Base-by-base conservation (phyloP, 2,329 filamentous ascomycete genomes). In the Westerdykella sp. region DNA sequence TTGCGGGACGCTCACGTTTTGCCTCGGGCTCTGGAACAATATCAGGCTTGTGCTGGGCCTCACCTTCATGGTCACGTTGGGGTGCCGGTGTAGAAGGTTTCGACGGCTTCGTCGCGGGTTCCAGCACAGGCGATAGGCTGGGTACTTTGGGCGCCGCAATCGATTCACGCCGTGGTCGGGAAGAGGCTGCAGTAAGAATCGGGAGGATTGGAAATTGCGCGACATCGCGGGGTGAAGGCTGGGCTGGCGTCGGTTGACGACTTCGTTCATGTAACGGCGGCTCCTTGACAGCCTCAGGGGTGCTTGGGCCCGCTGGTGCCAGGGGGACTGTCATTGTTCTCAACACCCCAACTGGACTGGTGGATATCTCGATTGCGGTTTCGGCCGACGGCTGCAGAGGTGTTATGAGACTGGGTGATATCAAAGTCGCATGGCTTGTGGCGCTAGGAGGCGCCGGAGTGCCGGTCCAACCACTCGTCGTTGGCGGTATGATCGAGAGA, bases 231-330 rank as follows among this genome's bases (percentile, higher is more conserved):
- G 25, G 25, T 16, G 57, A 56, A 40, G 50, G 36, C 18, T 5
- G 25, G 35, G 47, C 49, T 30, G 54, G 55, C 41, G 38, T 55
- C 37, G 36, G 45, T 36, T 30, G 49, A 37, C 28, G 49, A 21
- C 48, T 59, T 37, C 45, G 30, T 35, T 41, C 37, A 39, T 42
- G 47, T 5, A 43, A 41, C 13, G 39, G 18, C 10, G 44, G 18
- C 21, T 44, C 53, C 21, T 42, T 34, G 18, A 25, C 39, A 22
- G 42, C 31, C 36, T 54, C 56, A 23, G 60, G 57, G 4, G 63
- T 65, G 41, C 55, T 54, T 18, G 64, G 66, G 10, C 69, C 69
- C 31, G 69, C 70, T 34, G 72, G 71, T 32, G 70, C 71, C 23
- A 72, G 65, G 28, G 73, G 70, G 11, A 73, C 60, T 14, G 58